phyloP scores from a whole-genome alignment of 2,329 filamentous ascomycete genomes.

The Beauveria varroae region DNA sequence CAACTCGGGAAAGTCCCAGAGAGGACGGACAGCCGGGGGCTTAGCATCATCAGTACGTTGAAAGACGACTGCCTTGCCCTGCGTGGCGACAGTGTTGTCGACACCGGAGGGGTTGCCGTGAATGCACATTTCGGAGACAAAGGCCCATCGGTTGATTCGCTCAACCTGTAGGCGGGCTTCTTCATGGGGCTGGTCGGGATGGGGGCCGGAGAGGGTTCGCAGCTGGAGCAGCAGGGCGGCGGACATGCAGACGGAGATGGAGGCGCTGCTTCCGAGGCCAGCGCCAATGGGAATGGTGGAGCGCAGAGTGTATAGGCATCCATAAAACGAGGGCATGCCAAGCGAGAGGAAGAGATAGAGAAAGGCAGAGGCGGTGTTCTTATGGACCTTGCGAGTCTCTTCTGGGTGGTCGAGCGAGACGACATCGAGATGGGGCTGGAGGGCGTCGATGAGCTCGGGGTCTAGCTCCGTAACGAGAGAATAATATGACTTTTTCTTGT shows the following conservation, averaged over 20 bases:
- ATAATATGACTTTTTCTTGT: constrained; percentile 93
- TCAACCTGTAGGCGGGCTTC: constrained; percentile 89
- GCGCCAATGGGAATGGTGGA: constrained; percentile 91
- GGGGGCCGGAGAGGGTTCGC: constrained; percentile 79
- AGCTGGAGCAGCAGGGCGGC: constrained; percentile 81
- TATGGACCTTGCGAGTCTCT: constrained; percentile 74
- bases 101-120: constrained; percentile 95
- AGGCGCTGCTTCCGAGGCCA: constrained; percentile 89
- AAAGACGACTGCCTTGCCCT: constrained; percentile 91
- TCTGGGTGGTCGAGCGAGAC: constrained; percentile 62
- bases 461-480: constrained; percentile 81
- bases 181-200: constrained; percentile 79
- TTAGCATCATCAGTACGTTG: constrained; percentile 70
- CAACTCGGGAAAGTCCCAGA: constrained; percentile 87
- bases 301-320: constrained; percentile 81
- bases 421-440: constrained; percentile 68
- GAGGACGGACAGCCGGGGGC: constrained; percentile 66
- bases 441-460: constrained; percentile 67
- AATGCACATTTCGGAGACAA: constrained; percentile 94
- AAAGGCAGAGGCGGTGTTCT: constrained; percentile 74
- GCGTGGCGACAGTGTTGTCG: constrained; percentile 90
- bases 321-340: constrained; percentile 68
- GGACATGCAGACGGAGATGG: constrained; percentile 81
- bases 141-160: constrained; percentile 95
- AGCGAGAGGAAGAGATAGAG: constrained; percentile 89